Base-by-base conservation (phyloP, 768 basidiomycete genomes). In the Boletales sp. region DNA sequence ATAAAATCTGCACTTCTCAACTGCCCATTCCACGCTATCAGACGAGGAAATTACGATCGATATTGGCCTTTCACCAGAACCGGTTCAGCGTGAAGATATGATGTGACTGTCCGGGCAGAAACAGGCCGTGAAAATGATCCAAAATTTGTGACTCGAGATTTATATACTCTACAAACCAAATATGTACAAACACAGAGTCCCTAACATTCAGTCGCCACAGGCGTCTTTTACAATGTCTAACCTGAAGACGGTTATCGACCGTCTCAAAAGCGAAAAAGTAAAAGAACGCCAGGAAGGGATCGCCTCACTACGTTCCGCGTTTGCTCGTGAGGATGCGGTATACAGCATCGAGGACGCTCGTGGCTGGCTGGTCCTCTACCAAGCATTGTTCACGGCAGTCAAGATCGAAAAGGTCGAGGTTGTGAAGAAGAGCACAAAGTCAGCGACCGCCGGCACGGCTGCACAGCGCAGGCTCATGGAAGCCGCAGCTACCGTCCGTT, bases 11-110 rank as follows among this genome's bases (percentile, higher is more conserved):
- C 73, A 75, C 61, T 68, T 74, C 64, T 75, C 66, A 63, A 63
- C 67, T 65, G 72, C 73, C 79, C 80, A 72, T 75, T 68, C 65
- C 60, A 68, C 71, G 77, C 68, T 79, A 75, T 82, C 76, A 73
- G 76, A 69, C 80, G 71, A 69, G 57, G 59, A 69, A 68, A 55
- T 70, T 64, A 76, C 41, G 73, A 44, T 83, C 52, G 45, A 48
- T 87, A 51, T 86, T 67, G 84, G 84, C 85, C 35, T 73, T 75
- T 83, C 82, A 85, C 82, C 84, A 87, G 85, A 87, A 87, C 84
- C 84, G 83, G 79, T 69, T 69, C 82, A 85, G 82, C 72, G 80
- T 83, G 67, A 79, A 73, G 68, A 72, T 68, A 69, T 70, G 64
- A 63, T 58, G 38, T 69, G 68, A 74, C 84, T 85, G 82, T 78